Percentiles rank a stretch among this genome's conserved stretches.
These are phyloP conservation scores for Claviceps monticola DNA, from an alignment of 2,329 filamentous ascomycete species.

Conservation along the genomic window DNA sequence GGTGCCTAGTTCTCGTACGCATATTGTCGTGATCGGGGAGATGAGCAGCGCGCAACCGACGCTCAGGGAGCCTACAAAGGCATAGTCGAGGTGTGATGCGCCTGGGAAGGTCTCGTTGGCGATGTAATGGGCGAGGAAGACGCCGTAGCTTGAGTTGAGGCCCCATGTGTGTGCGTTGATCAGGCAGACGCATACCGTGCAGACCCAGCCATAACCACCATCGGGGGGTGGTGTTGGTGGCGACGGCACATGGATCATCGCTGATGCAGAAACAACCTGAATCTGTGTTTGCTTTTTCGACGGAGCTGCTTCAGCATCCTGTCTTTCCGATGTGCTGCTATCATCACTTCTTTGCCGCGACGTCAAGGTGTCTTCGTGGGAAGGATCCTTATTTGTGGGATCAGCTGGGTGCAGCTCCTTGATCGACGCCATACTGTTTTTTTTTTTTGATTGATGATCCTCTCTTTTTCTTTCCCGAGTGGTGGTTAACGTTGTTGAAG, in stretches of 20 bases:
- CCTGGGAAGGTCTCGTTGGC: slow-evolving; percentile 46
- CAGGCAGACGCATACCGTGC: slow-evolving; percentile 24
- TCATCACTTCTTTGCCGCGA: not conserved
- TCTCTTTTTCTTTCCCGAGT: not conserved
- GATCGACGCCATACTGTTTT: not conserved
- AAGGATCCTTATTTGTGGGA: not conserved
- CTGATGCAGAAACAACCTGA: not conserved
- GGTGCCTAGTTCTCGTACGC: slow-evolving; percentile 48
- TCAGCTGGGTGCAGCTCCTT: not conserved
- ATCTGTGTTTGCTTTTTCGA: not conserved
- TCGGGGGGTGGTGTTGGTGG: slow-evolving; percentile 31
- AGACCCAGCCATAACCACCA: slow-evolving; percentile 43
- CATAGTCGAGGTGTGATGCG: slow-evolving; percentile 52
- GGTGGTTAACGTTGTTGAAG: too few relatives aligned
- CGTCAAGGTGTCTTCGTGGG: not conserved
- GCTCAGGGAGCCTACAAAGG: slow-evolving; percentile 50
- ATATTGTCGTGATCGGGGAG: slow-evolving; percentile 52
- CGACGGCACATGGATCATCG: slow-evolving; percentile 6
- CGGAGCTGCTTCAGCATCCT: not conserved
- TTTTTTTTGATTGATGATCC: not conserved
- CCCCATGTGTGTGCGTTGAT: slow-evolving; percentile 65
- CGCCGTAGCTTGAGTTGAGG: slow-evolving; percentile 39
- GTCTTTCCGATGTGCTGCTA: not conserved
- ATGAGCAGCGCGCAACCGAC: slow-evolving; percentile 42
- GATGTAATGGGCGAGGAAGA: slow-evolving; percentile 45